Evolutionary conservation across 805 yeast genomes (phyloP).

Genomic region (Wickerhamomyces sydowiorum): DNA sequence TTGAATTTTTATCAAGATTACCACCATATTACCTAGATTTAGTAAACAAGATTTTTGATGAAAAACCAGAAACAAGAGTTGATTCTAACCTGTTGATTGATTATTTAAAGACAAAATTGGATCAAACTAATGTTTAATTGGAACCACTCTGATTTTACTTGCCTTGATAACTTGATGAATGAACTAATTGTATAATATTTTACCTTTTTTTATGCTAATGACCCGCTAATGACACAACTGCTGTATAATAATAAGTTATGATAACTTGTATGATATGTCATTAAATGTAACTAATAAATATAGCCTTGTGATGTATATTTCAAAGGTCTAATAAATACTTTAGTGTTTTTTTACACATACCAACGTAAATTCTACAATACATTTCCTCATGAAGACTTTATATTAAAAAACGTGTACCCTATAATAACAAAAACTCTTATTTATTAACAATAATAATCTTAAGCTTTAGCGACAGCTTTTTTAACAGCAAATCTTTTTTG

Average conservation of each 20-base stretch:
- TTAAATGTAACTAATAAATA: not conserved
- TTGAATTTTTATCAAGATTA: constrained; percentile 14
- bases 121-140: not conserved
- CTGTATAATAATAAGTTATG: too few species aligned
- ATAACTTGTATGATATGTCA: not conserved
- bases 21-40: constrained; percentile 12
- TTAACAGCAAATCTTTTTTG: constrained; percentile 93
- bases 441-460: constrained; percentile 26
- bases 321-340: too few species aligned
- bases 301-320: too few species aligned
- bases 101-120: constrained; percentile 3
- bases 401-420: not conserved
- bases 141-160: too few species aligned
- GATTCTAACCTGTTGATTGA: constrained; percentile 17
- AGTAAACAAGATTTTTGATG: constrained; percentile 18
- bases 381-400: not conserved
- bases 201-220: too few species aligned
- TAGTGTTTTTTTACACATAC: too few species aligned
- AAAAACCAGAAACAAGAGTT: constrained; percentile 14
- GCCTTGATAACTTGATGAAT: too few species aligned
- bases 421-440: constrained; percentile 16
- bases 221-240: too few species aligned
- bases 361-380: too few species aligned
- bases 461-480: constrained; percentile 96
- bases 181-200: too few species aligned